phyloP scores from a whole-genome alignment of 1,139 yeast genomes.

The Kodamaea fungicola region DNA sequence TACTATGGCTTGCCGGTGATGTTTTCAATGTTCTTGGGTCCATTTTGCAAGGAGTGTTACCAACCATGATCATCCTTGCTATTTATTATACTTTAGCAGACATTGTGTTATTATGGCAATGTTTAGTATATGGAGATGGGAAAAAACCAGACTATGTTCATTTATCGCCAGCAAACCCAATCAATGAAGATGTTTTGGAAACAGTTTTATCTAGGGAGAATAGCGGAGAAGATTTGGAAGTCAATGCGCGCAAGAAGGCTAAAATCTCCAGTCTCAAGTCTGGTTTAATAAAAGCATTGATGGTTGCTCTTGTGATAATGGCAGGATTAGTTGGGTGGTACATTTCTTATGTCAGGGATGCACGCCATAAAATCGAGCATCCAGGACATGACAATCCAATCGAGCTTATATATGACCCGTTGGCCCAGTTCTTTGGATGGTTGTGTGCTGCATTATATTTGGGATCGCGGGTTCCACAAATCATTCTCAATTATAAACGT shows the following conservation, averaged over 20 bases:
- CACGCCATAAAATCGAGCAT: conserved; percentile 25
- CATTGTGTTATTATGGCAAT: conserved; percentile 74
- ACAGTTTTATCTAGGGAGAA: conserved; percentile 47
- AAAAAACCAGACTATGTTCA: conserved; percentile 71
- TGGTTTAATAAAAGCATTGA: conserved; percentile 49
- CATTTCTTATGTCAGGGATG: conserved; percentile 49
- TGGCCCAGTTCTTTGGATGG: conserved; percentile 92
- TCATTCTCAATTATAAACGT: conserved; percentile 72
- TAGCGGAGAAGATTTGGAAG: conserved; percentile 15
- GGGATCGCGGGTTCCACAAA: conserved; percentile 90
- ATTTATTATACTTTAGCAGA: conserved; percentile 91
- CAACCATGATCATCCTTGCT: conserved; percentile 90
- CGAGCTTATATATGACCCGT: conserved; percentile 56
- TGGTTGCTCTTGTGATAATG: conserved; percentile 66
- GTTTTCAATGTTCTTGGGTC: conserved; percentile 90
- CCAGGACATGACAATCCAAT: conserved; percentile 30
- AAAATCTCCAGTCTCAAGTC: conserved; percentile 18
- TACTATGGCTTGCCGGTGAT: conserved; percentile 88
- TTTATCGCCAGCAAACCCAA: conserved; percentile 86
- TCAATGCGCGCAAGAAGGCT: conserved; percentile 7
- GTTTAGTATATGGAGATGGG: conserved; percentile 66
- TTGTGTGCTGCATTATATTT: conserved; percentile 80
- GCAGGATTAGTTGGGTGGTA: conserved; percentile 90
- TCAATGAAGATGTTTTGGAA: conserved; percentile 63
- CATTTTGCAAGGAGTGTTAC: conserved; percentile 78